A percentile compares a stretch with the other conserved stretches of the same genome.
Evolutionary conservation across 164 flowering plant genomes (phyloP).

Genomic region (Aristolochia fimbriata): DNA sequence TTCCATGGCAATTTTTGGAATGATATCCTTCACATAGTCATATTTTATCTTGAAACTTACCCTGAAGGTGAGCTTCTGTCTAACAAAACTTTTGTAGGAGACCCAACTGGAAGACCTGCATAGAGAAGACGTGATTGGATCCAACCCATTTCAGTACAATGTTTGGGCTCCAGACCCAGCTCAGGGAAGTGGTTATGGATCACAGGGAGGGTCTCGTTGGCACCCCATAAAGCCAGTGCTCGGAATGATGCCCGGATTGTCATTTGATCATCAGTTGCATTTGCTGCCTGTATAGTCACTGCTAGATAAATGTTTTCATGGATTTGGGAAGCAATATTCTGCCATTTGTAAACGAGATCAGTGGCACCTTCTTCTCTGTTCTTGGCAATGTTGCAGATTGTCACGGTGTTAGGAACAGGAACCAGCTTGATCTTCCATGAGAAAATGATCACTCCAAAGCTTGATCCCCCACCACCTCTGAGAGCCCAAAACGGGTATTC

Average conservation of each 20-base stretch:
- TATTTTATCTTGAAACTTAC: constrained; percentile 6
- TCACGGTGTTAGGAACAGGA: background rate
- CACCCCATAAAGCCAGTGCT: background rate
- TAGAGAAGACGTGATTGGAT: background rate
- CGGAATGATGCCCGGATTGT: background rate
- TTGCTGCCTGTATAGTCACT: background rate
- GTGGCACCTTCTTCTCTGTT: background rate
- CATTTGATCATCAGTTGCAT: background rate
- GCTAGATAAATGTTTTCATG: background rate
- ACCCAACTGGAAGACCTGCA: background rate
- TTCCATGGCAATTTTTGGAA: constrained; percentile 7
- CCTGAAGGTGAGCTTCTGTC: too few species aligned
- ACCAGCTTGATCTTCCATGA: constrained; percentile 11
- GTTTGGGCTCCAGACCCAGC: constrained; percentile 3
- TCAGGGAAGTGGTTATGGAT: background rate
- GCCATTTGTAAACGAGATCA: background rate
- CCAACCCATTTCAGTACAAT: constrained; percentile 9
- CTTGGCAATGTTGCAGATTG: background rate
- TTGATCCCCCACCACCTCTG: constrained; percentile 13
- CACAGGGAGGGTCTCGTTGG: background rate
- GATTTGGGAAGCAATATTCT: background rate
- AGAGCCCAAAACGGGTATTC: constrained; percentile 20
- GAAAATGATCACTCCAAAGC: constrained; percentile 12
- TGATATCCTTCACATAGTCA: constrained; percentile 8
- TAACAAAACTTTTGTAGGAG: background rate